Base-by-base conservation (phyloP, 1,284 basidiomycete genomes). In the Pascua guehoae region DNA sequence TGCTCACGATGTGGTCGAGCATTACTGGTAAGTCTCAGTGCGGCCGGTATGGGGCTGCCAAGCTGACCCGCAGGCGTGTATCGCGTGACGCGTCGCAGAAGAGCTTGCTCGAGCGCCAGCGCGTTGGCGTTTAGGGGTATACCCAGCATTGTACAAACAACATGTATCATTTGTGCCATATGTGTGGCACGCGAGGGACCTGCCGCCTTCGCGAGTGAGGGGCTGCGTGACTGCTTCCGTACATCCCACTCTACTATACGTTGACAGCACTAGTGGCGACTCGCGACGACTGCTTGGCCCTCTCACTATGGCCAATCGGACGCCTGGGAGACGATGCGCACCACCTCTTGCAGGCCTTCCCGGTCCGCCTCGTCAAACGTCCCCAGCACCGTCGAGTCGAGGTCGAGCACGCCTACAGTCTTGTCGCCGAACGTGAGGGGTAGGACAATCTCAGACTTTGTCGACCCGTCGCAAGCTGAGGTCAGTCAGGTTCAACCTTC, bases 1-100 rank as follows among this genome's bases (percentile, higher is more conserved):
- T 1, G 88, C 89, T 58, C 85, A 84, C 61, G 86, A 91, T 64
- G 89, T 92, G 24, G 87, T 96, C 82, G 91, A 95, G 65, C 86
- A 91, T 71, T 96, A 93, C 71, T 94, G 90, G 91, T 89, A 65
- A 66, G 85, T 73, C 46, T 42, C 45, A 36, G 32, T 7, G 7
- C 24, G 24, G 7, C 24, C 7, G 24, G 24, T 7, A 32, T 15
- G 8, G n/a, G 41, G 42, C 15, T 32, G 39, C 18, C 11, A n/a
- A 45, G 11, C 50, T 38, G 8, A 37, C 5, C 9, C 17, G 41
- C 47, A 76, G 76, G 76, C 75, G 78, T 48, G 77, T 79, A 8
- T 74, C 70, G 10, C 65, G 78, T 24, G 76, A 78, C 51, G 61
- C 67, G 37, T 64, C 71, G 43, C 77, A 78, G 63, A 79, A 79